Evolutionary conservation across 2,329 filamentous ascomycete species (phyloP), one percentile per base, ranked within the genome.

Genomic region (Fusarium cyanostomum): DNA sequence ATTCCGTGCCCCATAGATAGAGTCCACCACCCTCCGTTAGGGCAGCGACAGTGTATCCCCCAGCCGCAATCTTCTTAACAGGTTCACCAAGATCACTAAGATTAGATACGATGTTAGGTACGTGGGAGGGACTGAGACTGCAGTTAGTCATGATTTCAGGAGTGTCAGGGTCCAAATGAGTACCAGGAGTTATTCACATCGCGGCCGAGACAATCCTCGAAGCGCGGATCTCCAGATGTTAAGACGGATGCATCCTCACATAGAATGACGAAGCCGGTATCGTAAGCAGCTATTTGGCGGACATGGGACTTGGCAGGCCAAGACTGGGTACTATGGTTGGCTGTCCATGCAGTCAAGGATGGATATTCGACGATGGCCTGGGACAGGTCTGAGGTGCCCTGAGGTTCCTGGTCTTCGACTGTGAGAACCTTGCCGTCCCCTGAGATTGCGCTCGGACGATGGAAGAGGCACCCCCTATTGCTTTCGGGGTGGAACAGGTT

Each of bases 181-280:
- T 67, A 82, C 77, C 68, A 75, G 6, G 76, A 71, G 4, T 71
- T 64, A 7, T 75, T 73, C 5, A 79, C 70, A 3, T 81, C 75
- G 15, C 88, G 81, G 6, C 84, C 87, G 1, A 91, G 81, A 52
- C 84, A 86, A 31, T 80, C 76, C 26, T 77, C 74, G 65, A 86
- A 89, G 13, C 88, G 82, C 42, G 80, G 75, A 65, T 91, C 88
- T 8, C 88, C 88, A 72, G 82, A 79, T 0, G 82, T 84, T 62
- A 77, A 80, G 24, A 86, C 82, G 2, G 73, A 69, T n/a, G 79
- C 81, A 10, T 78, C 69, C 1, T 77, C 52, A 2, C 80, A 73
- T 7, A 86, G 73, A 12, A 81, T 77, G 5, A 78, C 75, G 66
- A 85, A 85, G 1, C 84, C 84, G 1, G 80, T 75, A 38, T 82